Percentiles rank a stretch among this genome's conserved stretches.
These are phyloP conservation scores for Mycena amicta DNA, from an alignment of 768 basidiomycete genomes.

Conservation along the genomic window DNA sequence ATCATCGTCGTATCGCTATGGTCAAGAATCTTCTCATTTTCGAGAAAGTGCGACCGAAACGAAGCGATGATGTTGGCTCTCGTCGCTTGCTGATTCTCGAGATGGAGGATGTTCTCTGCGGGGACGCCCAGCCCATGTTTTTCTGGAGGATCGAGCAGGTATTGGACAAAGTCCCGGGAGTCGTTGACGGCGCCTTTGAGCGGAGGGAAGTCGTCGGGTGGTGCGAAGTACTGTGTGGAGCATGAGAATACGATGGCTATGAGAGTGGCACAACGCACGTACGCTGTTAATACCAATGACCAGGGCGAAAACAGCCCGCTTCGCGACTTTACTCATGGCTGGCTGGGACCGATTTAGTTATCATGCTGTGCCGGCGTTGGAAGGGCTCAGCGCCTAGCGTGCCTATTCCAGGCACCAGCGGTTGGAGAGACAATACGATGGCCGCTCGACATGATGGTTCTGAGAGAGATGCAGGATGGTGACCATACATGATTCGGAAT, in stretches of 20 bases:
- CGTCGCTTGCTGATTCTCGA: constrained; percentile 5
- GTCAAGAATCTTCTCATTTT: constrained; percentile 3
- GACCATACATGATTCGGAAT: too few species aligned
- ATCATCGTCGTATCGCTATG: constrained; percentile 7
- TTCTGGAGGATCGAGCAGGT: background rate
- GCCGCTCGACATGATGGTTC: too few species aligned
- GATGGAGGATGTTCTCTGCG: background rate
- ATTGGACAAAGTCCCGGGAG: background rate
- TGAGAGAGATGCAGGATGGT: too few species aligned
- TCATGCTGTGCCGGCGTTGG: too few species aligned
- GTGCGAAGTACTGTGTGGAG: background rate
- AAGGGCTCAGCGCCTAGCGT: too few species aligned
- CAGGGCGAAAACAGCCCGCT: background rate
- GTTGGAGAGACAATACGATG: too few species aligned
- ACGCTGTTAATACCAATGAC: background rate
- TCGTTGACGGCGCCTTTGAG: background rate
- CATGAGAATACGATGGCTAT: background rate
- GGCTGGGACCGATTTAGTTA: too few species aligned
- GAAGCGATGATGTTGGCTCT: constrained; percentile 2
- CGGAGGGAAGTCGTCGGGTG: background rate
- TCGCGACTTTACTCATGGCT: too few species aligned
- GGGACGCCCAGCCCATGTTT: constrained; percentile 3
- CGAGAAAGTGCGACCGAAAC: constrained; percentile 3
- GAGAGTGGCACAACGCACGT: background rate
- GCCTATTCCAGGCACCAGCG: too few species aligned